phyloP scores from a whole-genome alignment of 441 rosid species.

The Pelargonium fulgidum region DNA sequence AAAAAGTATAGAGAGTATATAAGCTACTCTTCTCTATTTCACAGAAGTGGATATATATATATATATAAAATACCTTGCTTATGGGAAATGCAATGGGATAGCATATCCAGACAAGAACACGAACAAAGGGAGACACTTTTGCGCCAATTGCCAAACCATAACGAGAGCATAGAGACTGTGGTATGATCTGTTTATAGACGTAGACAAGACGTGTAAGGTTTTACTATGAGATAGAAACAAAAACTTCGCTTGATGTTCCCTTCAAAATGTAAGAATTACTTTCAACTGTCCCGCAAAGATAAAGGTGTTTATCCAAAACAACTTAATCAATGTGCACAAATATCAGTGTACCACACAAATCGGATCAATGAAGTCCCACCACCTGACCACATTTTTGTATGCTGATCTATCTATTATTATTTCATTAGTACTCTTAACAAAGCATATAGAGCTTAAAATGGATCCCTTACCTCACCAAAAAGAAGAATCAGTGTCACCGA shows the following conservation, averaged over 20 bases:
- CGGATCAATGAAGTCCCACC: neutral
- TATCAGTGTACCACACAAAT: neutral
- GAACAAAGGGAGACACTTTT: slow-evolving; percentile 21
- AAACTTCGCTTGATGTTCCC: neutral
- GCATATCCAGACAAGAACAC: slow-evolving; percentile 26
- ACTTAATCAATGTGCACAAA: neutral
- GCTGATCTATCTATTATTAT: neutral
- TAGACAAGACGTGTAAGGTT: neutral
- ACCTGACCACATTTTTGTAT: slow-evolving; percentile 1
- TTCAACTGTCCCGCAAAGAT: neutral
- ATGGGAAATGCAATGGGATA: slow-evolving; percentile 29
- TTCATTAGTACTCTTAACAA: neutral
- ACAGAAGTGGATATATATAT: neutral
- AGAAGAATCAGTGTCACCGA: slow-evolving; percentile 64
- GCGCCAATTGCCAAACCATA: slow-evolving; percentile 29
- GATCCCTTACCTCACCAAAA: slow-evolving; percentile 56
- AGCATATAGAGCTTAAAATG: neutral
- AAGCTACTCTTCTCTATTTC: neutral
- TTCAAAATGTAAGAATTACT: neutral
- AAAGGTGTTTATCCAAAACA: neutral
- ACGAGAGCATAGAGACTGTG: slow-evolving; percentile 26
- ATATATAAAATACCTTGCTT: slow-evolving; percentile 21
- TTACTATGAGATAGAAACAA: neutral
- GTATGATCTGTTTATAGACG: slow-evolving; percentile 21
- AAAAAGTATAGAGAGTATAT: neutral